Conservation (phyloP, 208 protist genomes). For the Acanthamoeba divionensis region DNA sequence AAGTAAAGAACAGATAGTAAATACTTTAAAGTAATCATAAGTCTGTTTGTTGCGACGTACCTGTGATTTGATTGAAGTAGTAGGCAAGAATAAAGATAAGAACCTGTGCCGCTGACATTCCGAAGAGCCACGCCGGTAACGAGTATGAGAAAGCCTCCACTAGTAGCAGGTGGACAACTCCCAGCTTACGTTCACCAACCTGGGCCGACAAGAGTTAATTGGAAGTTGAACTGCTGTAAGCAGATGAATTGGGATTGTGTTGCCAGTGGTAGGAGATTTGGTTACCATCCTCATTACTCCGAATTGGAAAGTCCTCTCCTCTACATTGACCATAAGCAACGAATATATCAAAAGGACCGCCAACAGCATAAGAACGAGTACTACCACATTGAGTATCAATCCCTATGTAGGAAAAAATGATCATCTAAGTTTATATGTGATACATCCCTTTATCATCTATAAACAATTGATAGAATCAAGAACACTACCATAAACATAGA, state of each 20-base stretch:
- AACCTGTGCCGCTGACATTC: not conserved
- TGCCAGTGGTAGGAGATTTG: not conserved
- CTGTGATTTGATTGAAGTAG: no score
- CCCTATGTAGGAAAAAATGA: constrained; percentile 87
- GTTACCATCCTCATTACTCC: constrained; percentile 82
- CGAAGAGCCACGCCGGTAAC: constrained; percentile 61
- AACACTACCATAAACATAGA: constrained; percentile 54
- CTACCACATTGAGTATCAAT: constrained; percentile 87
- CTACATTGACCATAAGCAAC: constrained; percentile 88
- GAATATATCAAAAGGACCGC: constrained; percentile 91
- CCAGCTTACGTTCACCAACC: not conserved
- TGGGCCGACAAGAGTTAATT: not conserved
- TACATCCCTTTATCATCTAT: no score
- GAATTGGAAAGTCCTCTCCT: constrained; percentile 90
- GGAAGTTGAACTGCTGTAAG: not conserved
- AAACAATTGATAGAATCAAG: no score
- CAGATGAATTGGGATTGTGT: no score
- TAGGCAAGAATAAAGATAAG: no score
- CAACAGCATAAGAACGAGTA: constrained; percentile 83
- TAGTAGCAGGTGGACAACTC: constrained; percentile 63
- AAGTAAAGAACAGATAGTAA: no score
- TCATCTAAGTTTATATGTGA: no score
- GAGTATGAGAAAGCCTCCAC: constrained; percentile 71
- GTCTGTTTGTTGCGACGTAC: no score
- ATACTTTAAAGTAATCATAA: no score